Percentiles rank a stretch among this genome's conserved stretches.
phyloP scores from a whole-genome alignment of 164 flowering plant species.

The Nymphaea thermarum region DNA sequence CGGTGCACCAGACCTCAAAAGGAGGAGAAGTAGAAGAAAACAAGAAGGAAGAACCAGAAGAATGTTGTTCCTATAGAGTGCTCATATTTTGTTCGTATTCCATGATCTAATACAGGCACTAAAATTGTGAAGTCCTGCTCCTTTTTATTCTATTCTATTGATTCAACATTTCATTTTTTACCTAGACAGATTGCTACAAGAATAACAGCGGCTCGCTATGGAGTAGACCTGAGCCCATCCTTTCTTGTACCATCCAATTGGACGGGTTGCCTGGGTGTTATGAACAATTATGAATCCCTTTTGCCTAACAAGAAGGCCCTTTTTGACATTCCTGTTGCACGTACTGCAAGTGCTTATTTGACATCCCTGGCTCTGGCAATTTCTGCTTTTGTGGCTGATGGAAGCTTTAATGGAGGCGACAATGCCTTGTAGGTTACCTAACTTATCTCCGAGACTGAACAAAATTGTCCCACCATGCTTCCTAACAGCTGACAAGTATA shows the following conservation, averaged over 20 bases:
- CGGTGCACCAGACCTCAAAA: too few relatives aligned
- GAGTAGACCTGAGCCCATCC: conserved; percentile 87
- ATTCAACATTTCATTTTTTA: background rate
- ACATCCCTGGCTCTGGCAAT: conserved; percentile 71
- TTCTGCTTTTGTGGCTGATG: conserved; percentile 82
- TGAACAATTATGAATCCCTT: conserved; percentile 86
- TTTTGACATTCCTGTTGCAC: conserved; percentile 89
- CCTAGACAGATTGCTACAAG: conserved; percentile 69
- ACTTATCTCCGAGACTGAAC: too few relatives aligned
- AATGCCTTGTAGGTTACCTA: conserved; percentile 67
- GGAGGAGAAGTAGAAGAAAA: too few relatives aligned
- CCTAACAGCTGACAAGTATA: too few relatives aligned
- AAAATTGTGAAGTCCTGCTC: background rate
- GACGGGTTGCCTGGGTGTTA: conserved; percentile 96
- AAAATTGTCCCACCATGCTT: too few relatives aligned
- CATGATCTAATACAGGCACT: too few relatives aligned
- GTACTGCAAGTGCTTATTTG: conserved; percentile 91
- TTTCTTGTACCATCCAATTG: conserved; percentile 94
- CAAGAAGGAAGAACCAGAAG: too few relatives aligned
- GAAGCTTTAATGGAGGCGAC: conserved; percentile 96
- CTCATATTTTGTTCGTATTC: too few relatives aligned
- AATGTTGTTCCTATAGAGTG: too few relatives aligned
- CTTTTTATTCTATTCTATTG: background rate
- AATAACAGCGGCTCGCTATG: conserved; percentile 77
- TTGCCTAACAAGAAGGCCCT: conserved; percentile 90